phyloP scores from a whole-genome alignment of 2,329 filamentous ascomycete species.

The Fusarium pininemorale region DNA sequence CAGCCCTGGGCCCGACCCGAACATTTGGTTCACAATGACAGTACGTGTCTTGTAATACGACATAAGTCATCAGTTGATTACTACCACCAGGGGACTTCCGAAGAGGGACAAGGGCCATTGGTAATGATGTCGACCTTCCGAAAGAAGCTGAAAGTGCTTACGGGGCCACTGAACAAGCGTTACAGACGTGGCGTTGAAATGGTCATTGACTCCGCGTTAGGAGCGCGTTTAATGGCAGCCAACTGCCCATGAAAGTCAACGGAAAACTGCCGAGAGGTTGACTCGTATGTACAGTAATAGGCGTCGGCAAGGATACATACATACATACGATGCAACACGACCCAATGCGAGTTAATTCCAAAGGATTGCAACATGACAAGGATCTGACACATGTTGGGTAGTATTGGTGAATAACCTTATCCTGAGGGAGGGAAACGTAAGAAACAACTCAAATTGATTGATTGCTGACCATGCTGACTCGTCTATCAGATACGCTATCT shows the following conservation, averaged over 20 bases:
- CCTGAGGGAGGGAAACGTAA: background rate
- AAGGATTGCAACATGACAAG: conserved; percentile 8
- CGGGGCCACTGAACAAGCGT: background rate
- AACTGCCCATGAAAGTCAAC: background rate
- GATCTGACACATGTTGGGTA: conserved; percentile 19
- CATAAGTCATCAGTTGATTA: background rate
- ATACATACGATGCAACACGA: background rate
- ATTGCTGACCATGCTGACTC: background rate
- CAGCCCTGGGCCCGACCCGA: conserved; percentile 12
- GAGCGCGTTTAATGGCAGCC: conserved; percentile 10
- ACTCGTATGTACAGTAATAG: background rate
- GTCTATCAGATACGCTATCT: background rate
- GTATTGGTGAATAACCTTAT: conserved; percentile 9
- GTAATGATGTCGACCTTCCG: conserved; percentile 35
- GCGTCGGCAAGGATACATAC: background rate
- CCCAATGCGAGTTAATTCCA: background rate
- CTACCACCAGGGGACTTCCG: background rate
- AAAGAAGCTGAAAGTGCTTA: conserved; percentile 34
- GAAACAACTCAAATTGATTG: conserved; percentile 2
- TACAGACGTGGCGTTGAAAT: conserved; percentile 20
- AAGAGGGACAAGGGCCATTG: conserved; percentile 4
- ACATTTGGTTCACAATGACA: conserved; percentile 16
- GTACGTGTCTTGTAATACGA: background rate
- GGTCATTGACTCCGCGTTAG: conserved; percentile 15
- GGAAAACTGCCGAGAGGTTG: conserved; percentile 12